Conservation (phyloP, 1,139 yeast species). For the Debaryomycetaceae sp. region DNA sequence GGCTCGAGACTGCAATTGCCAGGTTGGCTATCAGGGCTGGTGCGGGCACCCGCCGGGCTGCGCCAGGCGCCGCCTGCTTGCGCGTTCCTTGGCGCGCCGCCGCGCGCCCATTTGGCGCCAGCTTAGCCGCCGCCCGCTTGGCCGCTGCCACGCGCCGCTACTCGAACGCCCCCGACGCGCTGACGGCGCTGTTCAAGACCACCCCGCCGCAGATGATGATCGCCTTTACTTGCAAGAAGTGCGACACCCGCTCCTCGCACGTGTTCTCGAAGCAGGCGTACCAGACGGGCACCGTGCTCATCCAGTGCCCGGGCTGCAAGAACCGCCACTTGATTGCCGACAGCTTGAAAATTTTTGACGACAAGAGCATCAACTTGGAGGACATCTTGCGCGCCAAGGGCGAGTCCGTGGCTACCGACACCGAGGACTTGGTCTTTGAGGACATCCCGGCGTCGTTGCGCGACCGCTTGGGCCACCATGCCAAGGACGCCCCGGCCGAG, state of each 20-base stretch:
- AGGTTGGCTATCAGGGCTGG: no score
- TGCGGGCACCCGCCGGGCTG: no score
- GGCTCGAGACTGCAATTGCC: no score
- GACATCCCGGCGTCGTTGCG: conserved; percentile 68
- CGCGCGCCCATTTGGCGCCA: no score
- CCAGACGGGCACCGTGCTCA: conserved; percentile 77
- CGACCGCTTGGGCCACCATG: conserved; percentile 54
- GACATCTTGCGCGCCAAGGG: conserved; percentile 79
- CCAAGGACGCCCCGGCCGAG: conserved; percentile 56
- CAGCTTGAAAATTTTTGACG: conserved; percentile 79
- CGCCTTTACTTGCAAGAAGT: conserved; percentile 89
- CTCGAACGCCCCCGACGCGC: conserved; percentile 1
- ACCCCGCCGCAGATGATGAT: conserved; percentile 78
- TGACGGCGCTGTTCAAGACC: conserved; percentile 25
- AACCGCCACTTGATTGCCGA: conserved; percentile 90
- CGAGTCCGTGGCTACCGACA: conserved; percentile 57
- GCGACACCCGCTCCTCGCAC: conserved; percentile 81
- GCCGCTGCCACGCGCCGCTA: conserved; percentile 2
- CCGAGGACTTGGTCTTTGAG: conserved; percentile 64
- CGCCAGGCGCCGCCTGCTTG: no score
- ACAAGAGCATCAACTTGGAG: conserved; percentile 67
- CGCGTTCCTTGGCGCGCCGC: no score
- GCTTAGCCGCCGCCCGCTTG: conserved; percentile 1
- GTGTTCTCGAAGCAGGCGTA: conserved; percentile 89
- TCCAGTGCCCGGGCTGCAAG: conserved; percentile 90